Evolutionary conservation across 345 rosid species (phyloP).

Genomic region (Eucalyptus erythrocorys): DNA sequence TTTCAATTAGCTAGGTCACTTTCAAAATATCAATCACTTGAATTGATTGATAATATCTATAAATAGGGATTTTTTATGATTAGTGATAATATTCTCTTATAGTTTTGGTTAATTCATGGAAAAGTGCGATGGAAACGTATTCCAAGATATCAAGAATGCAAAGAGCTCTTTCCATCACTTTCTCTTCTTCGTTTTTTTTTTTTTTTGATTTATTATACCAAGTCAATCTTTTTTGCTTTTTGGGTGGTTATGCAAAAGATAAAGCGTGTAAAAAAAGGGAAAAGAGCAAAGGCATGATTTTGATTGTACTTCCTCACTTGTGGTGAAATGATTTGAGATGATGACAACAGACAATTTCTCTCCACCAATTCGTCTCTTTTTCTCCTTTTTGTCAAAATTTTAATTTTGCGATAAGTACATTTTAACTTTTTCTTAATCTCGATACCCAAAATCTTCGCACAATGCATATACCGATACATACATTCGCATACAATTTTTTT

Average conservation of each 20-base stretch:
- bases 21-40: too few species aligned
- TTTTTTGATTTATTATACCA: not conserved
- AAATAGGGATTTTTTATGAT: too few species aligned
- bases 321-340: not conserved
- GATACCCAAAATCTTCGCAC: fast-evolving
- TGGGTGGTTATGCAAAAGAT: not conserved
- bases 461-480: not conserved
- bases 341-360: not conserved
- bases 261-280: not conserved
- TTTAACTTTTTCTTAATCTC: not conserved
- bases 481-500: not conserved
- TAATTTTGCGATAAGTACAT: not conserved
- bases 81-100: not conserved
- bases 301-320: not conserved
- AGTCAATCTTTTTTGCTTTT: not conserved
- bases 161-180: not conserved
- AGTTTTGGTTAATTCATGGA: not conserved
- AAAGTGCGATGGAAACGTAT: not conserved
- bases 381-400: too few species aligned
- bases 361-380: not conserved
- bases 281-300: not conserved
- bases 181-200: not conserved
- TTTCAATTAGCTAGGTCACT: too few species aligned
- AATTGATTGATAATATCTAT: too few species aligned
- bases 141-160: not conserved